These are phyloP conservation scores for Candida caryicola DNA, from an alignment of 805 yeast genomes.

Conservation along the genomic window DNA sequence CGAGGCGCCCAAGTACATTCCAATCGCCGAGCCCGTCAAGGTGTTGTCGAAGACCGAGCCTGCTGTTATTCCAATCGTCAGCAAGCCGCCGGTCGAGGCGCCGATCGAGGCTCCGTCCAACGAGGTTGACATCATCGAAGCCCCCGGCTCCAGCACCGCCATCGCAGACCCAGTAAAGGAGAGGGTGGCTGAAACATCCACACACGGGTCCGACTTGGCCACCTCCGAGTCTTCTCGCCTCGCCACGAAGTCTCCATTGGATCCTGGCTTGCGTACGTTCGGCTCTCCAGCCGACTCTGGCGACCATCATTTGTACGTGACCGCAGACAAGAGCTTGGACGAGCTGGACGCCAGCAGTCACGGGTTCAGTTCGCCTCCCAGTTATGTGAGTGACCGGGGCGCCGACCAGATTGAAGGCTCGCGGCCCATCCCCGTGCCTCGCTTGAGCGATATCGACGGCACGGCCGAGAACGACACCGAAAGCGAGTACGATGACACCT, in stretches of 20 bases:
- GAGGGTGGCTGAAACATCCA: too few species aligned
- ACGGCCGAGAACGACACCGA: neutral
- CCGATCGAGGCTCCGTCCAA: neutral
- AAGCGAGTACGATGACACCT: constrained; percentile 1
- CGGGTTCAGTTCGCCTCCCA: too few species aligned
- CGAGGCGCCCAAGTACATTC: neutral
- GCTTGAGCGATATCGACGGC: constrained; percentile 1
- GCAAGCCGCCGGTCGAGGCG: neutral
- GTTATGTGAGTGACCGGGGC: too few species aligned
- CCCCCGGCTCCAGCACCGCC: neutral
- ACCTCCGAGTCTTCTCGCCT: too few species aligned
- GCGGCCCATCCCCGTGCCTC: constrained; percentile 5
- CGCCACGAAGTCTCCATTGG: too few species aligned
- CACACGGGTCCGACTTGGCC: too few species aligned
- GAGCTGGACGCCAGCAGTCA: too few species aligned
- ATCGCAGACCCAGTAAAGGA: neutral
- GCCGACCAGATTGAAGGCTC: too few species aligned
- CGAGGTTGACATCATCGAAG: neutral
- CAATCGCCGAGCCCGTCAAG: neutral
- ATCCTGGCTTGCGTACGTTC: too few species aligned
- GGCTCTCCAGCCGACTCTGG: too few species aligned
- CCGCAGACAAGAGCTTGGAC: too few species aligned
- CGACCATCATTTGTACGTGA: too few species aligned
- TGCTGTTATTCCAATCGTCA: neutral
- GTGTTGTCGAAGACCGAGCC: neutral